Evolutionary conservation across 768 basidiomycete species (phyloP).

Genomic region (Solioccasus polychromus): DNA sequence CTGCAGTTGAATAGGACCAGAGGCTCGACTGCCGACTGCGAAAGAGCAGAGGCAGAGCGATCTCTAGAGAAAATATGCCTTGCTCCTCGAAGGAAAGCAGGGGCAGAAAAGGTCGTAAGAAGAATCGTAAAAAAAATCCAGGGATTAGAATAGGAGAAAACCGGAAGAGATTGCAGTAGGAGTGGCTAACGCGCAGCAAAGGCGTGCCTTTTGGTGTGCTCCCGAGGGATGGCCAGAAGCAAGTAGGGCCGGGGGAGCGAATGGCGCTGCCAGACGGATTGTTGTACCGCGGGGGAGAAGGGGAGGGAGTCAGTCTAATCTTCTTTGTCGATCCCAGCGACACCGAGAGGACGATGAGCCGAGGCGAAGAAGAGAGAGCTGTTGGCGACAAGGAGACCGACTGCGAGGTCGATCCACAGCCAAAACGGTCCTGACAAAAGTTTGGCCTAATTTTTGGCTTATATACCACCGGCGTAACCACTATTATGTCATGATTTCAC

Average conservation of each 20-base stretch:
- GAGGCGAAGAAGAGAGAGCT: conserved; percentile 30
- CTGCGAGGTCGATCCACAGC: conserved; percentile 47
- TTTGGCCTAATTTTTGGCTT: conserved; percentile 20
- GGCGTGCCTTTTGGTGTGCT: conserved; percentile 79
- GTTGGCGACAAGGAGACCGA: conserved; percentile 42
- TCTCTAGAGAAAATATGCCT: conserved; percentile 40
- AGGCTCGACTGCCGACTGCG: conserved; percentile 44
- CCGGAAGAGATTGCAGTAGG: conserved; percentile 24
- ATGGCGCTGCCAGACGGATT: conserved; percentile 12
- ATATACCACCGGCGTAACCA: conserved; percentile 15
- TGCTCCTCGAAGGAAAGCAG: conserved; percentile 39
- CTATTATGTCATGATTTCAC: conserved; percentile 28
- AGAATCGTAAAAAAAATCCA: conserved; percentile 56
- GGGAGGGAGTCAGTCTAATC: conserved; percentile 11
- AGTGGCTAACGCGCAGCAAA: conserved; percentile 88
- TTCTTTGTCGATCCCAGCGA: conserved; percentile 38
- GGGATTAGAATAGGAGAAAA: conserved; percentile 31
- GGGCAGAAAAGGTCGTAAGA: conserved; percentile 56
- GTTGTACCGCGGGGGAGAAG: conserved; percentile 17
- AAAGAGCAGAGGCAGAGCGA: conserved; percentile 40
- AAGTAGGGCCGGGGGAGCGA: conserved; percentile 20
- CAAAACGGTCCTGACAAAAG: conserved; percentile 29
- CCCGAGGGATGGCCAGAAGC: conserved; percentile 29
- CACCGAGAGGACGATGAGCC: conserved; percentile 38
- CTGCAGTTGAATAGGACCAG: conserved; percentile 47